Conservation (phyloP, 306 rosid species). For the Cyclanthera cordifolia region DNA sequence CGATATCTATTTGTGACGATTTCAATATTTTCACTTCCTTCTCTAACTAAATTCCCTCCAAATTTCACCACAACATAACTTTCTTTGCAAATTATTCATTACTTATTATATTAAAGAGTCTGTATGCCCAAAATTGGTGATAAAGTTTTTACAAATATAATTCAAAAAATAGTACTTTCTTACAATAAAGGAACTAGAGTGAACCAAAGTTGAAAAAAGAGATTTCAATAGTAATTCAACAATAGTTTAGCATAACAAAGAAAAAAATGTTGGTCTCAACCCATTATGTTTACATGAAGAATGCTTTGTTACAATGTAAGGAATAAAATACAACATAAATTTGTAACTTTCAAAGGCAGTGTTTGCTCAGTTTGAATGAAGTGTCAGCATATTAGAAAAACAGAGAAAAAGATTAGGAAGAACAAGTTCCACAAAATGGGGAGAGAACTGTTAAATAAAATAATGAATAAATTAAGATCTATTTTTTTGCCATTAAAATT, state of each 20-base stretch:
- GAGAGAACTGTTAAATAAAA: not conserved
- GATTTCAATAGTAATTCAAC: not conserved
- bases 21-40: not conserved
- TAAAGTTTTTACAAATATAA: not conserved
- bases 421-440: not conserved
- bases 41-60: not conserved
- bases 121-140: not conserved
- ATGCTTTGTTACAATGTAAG: not conserved
- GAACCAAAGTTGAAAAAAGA: too few species aligned
- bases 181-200: too few species aligned
- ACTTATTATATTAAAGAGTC: not conserved
- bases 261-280: not conserved
- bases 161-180: too few species aligned
- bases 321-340: conserved; percentile 1
- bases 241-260: not conserved
- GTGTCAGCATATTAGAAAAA: not conserved
- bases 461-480: not conserved
- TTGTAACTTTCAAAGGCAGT: not conserved
- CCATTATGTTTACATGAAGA: not conserved
- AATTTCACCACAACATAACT: too few species aligned
- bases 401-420: not conserved
- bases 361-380: not conserved
- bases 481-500: conserved; percentile 31
- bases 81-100: too few species aligned
- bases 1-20: not conserved